Evolutionary conservation across 805 yeast species (phyloP).

Genomic region (Diddensiella transvaalensis): DNA sequence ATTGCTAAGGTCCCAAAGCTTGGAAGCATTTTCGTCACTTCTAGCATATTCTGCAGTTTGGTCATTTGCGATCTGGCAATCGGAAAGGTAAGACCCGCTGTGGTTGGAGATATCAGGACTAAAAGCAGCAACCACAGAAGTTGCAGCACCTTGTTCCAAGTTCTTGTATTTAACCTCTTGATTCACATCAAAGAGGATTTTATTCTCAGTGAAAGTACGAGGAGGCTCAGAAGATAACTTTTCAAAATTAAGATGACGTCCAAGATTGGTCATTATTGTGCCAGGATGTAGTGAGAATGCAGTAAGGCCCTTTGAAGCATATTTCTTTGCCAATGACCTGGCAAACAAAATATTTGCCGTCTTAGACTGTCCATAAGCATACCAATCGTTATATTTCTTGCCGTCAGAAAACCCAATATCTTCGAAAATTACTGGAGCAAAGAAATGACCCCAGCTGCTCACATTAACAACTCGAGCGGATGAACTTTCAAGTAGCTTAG

Average conservation of each 20-base stretch:
- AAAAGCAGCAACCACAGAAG: conserved; percentile 5
- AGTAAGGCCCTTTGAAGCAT: conserved; percentile 5
- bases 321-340: conserved; percentile 5
- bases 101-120: conserved; percentile 1
- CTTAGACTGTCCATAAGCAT: conserved; percentile 18
- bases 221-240: background rate
- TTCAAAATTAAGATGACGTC: conserved; percentile 8
- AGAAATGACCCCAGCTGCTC: conserved; percentile 8
- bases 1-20: conserved; percentile 12
- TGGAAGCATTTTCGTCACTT: conserved; percentile 3
- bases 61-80: conserved; percentile 5
- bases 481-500: conserved; percentile 6
- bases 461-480: conserved; percentile 10
- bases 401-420: conserved; percentile 13
- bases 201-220: background rate
- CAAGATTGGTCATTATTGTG: conserved; percentile 13
- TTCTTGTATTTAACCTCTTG: background rate
- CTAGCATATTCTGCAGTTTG: conserved; percentile 1
- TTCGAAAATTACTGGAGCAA: conserved; percentile 14
- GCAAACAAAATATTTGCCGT: conserved; percentile 15
- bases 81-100: conserved; percentile 7
- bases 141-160: conserved; percentile 3
- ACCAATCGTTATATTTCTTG: conserved; percentile 8
- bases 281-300: conserved; percentile 18
- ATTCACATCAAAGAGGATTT: background rate